These are phyloP conservation scores for Globisporangium emineosum DNA, from an alignment of 352 stramenopile genomes.

Conservation along the genomic window DNA sequence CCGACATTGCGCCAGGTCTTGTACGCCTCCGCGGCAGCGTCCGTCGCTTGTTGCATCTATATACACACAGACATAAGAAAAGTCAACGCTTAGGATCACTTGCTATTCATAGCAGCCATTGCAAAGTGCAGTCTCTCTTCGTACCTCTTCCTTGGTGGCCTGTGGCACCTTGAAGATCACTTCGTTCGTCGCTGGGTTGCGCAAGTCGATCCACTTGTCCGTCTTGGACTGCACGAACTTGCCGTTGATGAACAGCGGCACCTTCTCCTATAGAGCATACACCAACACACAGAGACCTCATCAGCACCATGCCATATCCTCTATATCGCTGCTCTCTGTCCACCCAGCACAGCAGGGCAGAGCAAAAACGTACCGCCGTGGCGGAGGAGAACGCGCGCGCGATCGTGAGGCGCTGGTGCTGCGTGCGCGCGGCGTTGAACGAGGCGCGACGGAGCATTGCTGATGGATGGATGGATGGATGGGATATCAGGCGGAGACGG, in stretches of 20 bases:
- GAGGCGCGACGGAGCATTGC: conserved; percentile 14
- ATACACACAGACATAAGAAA: not conserved
- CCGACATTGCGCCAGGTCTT: conserved; percentile 92
- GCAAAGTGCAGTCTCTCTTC: not conserved
- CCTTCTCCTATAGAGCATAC: conserved; percentile 39
- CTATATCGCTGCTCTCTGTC: not conserved
- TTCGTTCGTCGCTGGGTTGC: conserved; percentile 91
- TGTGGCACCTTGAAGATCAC: conserved; percentile 86
- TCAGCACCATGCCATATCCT: not conserved
- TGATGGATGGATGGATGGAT: not conserved
- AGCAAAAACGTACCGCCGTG: conserved; percentile 21
- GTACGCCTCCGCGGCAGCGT: conserved; percentile 81
- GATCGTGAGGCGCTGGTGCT: conserved; percentile 7
- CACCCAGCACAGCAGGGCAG: not conserved
- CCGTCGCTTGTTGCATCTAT: conserved; percentile 85
- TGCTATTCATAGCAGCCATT: not conserved
- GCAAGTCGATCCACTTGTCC: conserved; percentile 90
- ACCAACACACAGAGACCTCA: not conserved
- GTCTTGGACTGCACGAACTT: conserved; percentile 91
- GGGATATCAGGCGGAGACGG: not conserved
- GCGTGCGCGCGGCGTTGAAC: conserved; percentile 16
- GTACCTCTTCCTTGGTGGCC: conserved; percentile 78
- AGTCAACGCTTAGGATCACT: not conserved
- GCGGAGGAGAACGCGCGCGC: conserved; percentile 42
- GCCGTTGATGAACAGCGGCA: conserved; percentile 91